Base-by-base conservation (phyloP, 2,329 filamentous ascomycete species). In the Pseudogymnoascus sp. region DNA sequence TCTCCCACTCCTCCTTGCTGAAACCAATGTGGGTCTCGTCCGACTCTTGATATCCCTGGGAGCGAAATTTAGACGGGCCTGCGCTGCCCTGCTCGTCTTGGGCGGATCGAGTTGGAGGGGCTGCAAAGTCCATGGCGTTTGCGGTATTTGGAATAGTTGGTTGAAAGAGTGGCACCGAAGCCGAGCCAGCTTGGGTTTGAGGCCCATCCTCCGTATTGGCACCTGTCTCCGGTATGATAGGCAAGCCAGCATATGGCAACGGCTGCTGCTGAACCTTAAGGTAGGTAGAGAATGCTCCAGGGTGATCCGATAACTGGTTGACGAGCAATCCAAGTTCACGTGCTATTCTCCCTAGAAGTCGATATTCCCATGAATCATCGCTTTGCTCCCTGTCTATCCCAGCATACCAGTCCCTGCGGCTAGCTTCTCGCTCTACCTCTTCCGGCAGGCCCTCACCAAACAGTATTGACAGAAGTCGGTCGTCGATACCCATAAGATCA, bases 401-500 rank as follows among this genome's bases (percentile, higher is more conserved):
- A 70, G 37, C 23, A 8, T 81, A 66, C 63, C 80, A 75, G 38
- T 81, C 77, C 9, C 49, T 18, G 49, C 9, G n/a, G 9, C 8
- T 16, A 18, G 49, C 49, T 55, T 55, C 49, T 41, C 25, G 12
- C 40, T 67, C n/a, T 43, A 61, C 8, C 52, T 70, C 65, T 62
- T 77, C 77, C 2, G 87, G 86, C 23, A 96, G 76, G 2, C 84
- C 79, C 73, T 97, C 92, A 11, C 95, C 95, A 62, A 97, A 88
- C 7, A 99, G 87, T 59, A 97, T 87, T 0, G 90, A 90, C 7
- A 99, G 81, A 18, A 95, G 80, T 59, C 85, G 84, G 66, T 97
- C 91, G 69, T 97, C 93, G 62, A 99, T 89, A 7, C 93, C 93
- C 72, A 97, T 89, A 45, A 99, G 78, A 71, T 97, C 92, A 61